phyloP scores from a whole-genome alignment of 148 eudicot species.

The Chenopodium quinoa region DNA sequence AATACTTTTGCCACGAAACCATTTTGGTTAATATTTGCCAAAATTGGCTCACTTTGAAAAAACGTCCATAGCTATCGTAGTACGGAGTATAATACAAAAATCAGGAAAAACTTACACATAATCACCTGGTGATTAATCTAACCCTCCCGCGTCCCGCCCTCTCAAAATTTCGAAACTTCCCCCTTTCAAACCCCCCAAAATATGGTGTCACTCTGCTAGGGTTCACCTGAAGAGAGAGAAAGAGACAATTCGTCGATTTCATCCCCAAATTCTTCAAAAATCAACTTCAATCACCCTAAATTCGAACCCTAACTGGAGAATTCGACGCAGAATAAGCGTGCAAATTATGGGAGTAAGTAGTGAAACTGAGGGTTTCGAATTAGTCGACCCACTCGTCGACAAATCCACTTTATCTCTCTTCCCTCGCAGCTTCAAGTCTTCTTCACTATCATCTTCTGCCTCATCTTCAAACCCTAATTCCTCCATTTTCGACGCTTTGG shows the following conservation, averaged over 20 bases:
- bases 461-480: conserved; percentile 12
- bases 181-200: neutral
- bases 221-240: neutral
- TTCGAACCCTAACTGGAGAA: neutral
- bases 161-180: neutral
- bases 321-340: neutral
- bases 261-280: neutral
- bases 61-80: no score
- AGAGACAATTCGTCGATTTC: neutral
- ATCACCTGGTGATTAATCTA: no score
- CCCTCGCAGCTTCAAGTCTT: conserved; percentile 19
- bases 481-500: conserved; percentile 32
- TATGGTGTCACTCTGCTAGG: neutral
- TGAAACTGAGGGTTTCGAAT: conserved; percentile 8
- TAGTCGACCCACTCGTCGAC: conserved; percentile 33
- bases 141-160: neutral
- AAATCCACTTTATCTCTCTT: conserved; percentile 30
- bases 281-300: neutral
- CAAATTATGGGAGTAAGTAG: neutral
- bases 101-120: no score
- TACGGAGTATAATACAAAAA: no score
- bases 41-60: no score
- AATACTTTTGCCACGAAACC: no score
- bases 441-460: conserved; percentile 11
- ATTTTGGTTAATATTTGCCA: no score